Percentiles rank a stretch among this genome's conserved stretches.
These are phyloP conservation scores for Penicillium sp. DNA, from an alignment of 2,329 filamentous ascomycete genomes.

Conservation along the genomic window DNA sequence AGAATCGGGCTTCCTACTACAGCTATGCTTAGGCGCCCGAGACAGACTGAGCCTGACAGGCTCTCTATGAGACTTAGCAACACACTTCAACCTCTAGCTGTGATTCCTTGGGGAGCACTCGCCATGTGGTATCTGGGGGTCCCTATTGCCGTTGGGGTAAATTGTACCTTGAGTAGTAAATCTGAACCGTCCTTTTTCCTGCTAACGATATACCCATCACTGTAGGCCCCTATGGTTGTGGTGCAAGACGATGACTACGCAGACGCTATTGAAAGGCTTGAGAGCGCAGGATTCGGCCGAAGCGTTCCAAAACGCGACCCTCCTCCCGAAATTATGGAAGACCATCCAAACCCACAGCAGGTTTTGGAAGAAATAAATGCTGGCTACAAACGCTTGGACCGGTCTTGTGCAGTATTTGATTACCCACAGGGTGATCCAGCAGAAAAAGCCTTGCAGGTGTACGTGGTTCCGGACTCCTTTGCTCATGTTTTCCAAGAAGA, in stretches of 20 bases:
- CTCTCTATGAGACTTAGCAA: conserved; percentile 12
- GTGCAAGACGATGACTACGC: conserved; percentile 21
- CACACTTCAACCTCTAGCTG: conserved; percentile 20
- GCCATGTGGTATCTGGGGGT: conserved; percentile 21
- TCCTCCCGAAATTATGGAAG: conserved; percentile 11
- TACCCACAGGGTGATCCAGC: conserved; percentile 18
- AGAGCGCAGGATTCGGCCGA: conserved; percentile 17
- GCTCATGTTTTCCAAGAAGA: background rate
- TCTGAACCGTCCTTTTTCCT: too few relatives aligned
- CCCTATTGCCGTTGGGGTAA: conserved; percentile 15
- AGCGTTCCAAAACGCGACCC: conserved; percentile 19
- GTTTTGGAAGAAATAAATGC: conserved; percentile 21
- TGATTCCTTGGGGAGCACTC: conserved; percentile 18
- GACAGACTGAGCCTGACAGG: conserved; percentile 21
- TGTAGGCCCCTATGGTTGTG: conserved; percentile 16
- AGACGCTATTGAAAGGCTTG: conserved; percentile 17
- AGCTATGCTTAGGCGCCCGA: conserved; percentile 10
- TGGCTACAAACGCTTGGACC: conserved; percentile 20
- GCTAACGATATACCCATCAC: conserved; percentile 7
- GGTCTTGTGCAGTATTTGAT: conserved; percentile 19
- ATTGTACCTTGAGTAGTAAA: too few relatives aligned
- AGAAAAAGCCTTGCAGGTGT: conserved; percentile 1
- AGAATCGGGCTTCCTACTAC: too few relatives aligned
- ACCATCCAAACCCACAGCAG: conserved; percentile 10
- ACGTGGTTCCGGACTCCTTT: conserved; percentile 6